Conservation (phyloP, 208 protist genomes). For the Polymyxa betae region DNA sequence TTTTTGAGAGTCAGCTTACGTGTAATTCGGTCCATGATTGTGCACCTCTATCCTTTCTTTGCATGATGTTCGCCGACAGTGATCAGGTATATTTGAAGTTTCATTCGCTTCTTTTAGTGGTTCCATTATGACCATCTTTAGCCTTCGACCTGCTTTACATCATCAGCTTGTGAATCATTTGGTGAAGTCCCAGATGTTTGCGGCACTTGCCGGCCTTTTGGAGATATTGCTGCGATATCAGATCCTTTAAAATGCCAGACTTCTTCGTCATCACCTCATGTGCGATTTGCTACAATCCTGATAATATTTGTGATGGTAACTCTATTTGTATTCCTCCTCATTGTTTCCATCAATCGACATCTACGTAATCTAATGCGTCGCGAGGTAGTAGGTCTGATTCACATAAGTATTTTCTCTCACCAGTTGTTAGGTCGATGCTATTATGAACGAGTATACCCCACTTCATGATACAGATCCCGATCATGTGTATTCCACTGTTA, state of each 20-base stretch:
- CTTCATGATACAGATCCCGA: not conserved
- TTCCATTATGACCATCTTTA: not conserved
- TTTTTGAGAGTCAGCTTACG: not conserved
- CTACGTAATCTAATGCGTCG: too few relatives aligned
- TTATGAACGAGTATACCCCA: conserved; percentile 13
- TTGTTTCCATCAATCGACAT: too few relatives aligned
- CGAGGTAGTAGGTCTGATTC: too few relatives aligned
- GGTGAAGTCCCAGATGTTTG: not conserved
- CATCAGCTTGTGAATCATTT: not conserved
- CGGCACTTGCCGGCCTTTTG: not conserved
- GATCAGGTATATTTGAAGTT: not conserved
- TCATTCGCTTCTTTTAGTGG: not conserved
- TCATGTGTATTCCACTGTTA: too few relatives aligned
- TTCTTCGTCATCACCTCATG: too few relatives aligned
- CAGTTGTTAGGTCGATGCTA: not conserved
- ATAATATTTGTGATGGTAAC: too few relatives aligned
- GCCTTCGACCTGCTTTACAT: not conserved
- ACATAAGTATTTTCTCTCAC: too few relatives aligned
- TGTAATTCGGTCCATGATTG: not conserved
- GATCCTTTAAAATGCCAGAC: too few relatives aligned
- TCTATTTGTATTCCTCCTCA: too few relatives aligned
- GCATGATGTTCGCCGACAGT: not conserved
- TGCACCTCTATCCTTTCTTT: not conserved
- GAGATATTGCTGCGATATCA: not conserved
- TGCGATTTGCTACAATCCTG: too few relatives aligned